Evolutionary conservation across 2,329 filamentous ascomycete species (phyloP), one percentile per base, ranked within the genome.

Genomic region (Ustulina deusta): DNA sequence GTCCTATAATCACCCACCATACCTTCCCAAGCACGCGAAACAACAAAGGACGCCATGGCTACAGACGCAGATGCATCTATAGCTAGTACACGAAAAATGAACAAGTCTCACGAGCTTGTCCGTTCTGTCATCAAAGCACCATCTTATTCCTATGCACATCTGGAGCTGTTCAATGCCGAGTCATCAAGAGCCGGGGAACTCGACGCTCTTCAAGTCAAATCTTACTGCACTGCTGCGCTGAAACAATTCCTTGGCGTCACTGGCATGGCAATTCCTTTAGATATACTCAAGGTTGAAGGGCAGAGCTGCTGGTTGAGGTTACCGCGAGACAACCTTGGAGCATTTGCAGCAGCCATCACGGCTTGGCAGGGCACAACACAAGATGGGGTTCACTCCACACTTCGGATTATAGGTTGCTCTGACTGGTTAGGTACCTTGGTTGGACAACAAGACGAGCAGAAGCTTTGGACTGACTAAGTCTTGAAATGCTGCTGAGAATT

Each of bases 161-260:
- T 91, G 0, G 79, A 86, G 70, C 79, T 88, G 29, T 74, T 82
- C 66, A 80, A 76, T 51, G 73, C 78, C 34, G 65, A 71, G 15
- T 70, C 74, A 20, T 68, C 69, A 38, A 52, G 56, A 29, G 34
- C 63, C 15, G 57, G 62, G 2, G 51, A 70, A 1, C 80, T 93
- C 6, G 91, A 94, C 78, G 81, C 84, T 2, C 80, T 93, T 2
- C 89, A 89, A 42, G 83, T 86, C 20, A 87, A 87, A 38, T 82
- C 88, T 0, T 89, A 91, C 74, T 86, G 91, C 72, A 87, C 86
- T 1, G 78, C 85, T 0, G 89, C 91, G 0, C 81, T 95, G 7
- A 83, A 82, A 0, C 87, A 91, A 69, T 94, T 92, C 73, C 86
- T 95, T 1, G 93, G 93, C 22, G 80, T 88, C 20, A 89, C 87